Percentiles rank a stretch among this genome's conserved stretches.
Conservation (phyloP, 768 basidiomycete genomes). For the Boletales sp. region DNA sequence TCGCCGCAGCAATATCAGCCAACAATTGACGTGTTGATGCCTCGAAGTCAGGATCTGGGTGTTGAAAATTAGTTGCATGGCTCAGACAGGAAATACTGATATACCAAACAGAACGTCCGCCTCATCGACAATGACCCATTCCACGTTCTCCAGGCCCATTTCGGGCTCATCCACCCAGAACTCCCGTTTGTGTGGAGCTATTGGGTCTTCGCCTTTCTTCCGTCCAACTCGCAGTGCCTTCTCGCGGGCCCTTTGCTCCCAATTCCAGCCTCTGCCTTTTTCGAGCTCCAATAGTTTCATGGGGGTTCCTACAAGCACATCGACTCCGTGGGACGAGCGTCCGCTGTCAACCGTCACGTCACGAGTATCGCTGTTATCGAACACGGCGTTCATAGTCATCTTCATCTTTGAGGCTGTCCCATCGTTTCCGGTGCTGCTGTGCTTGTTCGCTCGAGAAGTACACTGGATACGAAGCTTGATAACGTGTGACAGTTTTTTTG, state of each 20-base stretch:
- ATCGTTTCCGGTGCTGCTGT: conserved; percentile 21
- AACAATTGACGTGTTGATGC: conserved; percentile 68
- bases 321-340: conserved; percentile 33
- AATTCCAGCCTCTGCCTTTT: conserved; percentile 53
- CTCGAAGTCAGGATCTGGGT: conserved; percentile 76
- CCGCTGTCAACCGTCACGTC: conserved; percentile 27
- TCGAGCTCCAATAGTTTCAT: conserved; percentile 61
- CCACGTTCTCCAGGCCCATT: conserved; percentile 64
- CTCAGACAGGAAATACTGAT: not conserved
- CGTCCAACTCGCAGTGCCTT: conserved; percentile 21
- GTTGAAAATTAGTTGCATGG: not conserved
- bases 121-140: conserved; percentile 91
- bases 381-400: conserved; percentile 6
- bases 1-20: conserved; percentile 64
- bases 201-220: conserved; percentile 28
- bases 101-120: conserved; percentile 87
- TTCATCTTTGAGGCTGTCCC: conserved; percentile 51
- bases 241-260: conserved; percentile 28
- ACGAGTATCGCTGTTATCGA: conserved; percentile 22
- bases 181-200: conserved; percentile 18
- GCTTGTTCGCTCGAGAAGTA: conserved; percentile 56
- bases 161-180: conserved; percentile 49
- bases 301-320: conserved; percentile 64
- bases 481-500: conserved; percentile 71
- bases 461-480: conserved; percentile 76